Base-by-base conservation (phyloP, 768 basidiomycete genomes). In the Suillus decipiens region DNA sequence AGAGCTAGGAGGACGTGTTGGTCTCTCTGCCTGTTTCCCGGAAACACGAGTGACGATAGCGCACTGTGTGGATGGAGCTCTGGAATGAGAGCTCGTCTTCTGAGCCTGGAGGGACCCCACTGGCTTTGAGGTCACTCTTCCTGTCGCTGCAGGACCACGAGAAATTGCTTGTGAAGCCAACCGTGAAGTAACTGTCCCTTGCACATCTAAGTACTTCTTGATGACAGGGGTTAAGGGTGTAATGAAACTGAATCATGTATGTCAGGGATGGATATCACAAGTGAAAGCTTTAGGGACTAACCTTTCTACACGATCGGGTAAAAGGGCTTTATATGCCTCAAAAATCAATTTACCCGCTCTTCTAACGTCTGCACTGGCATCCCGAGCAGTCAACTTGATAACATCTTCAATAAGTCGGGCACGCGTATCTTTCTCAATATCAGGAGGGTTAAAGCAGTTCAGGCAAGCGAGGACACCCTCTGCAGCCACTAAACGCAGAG, bases 401-500 rank as follows among this genome's bases (percentile, higher is more conserved):
- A 91, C 82, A 12, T 74, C 78, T 72, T 95, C 93, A 33, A 95
- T 79, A 45, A 89, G 86, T 51, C 79, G 79, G 0, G 85, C 87
- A 17, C 89, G 78, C 0, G 76, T 64, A 54, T 92, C 89, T 72
- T 84, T 89, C 73, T 90, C 90, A 36, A 93, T 72, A 67, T 93
- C 90, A 0, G 90, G 89, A 10, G 91, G 92, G 73, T 90, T 92
- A 72, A 87, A 88, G 67, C 83, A 87, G 64, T 90, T 90, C 59
- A 94, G 77, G 65, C 87, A 89, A 17, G 81, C 79, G 56, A 93
- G 70, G 0, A 87, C 79, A 36, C 85, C 80, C 73, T 93, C 90
- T 3, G 86, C 83, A n/a, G 86, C 84, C 19, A 82, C 81, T 6
- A 90, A 70, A 59, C 93, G 83, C 34, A 89, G 76, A 2, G 85